A percentile compares a stretch with the other conserved stretches of the same genome.
phyloP scores from a whole-genome alignment of 345 rosid genomes.

The Bretschneidera sinensis region DNA sequence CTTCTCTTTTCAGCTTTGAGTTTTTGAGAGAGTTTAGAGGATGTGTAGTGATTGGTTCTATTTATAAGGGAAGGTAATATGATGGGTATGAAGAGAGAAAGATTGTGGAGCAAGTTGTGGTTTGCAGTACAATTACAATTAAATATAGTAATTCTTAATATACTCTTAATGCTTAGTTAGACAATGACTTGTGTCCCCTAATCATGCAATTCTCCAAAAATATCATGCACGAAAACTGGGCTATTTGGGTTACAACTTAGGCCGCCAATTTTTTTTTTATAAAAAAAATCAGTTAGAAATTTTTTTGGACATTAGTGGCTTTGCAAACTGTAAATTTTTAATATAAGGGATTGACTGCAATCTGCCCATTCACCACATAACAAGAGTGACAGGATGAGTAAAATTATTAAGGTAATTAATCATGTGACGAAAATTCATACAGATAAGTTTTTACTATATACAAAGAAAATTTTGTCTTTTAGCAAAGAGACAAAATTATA shows the following conservation, averaged over 20 bases:
- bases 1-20: not conserved
- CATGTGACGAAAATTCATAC: no score
- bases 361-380: no score
- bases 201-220: slow-evolving; percentile 5
- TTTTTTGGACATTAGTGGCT: not conserved
- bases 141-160: no score
- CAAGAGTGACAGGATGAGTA: no score
- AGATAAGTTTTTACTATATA: no score
- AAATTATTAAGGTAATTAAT: no score
- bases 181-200: slow-evolving; percentile 8
- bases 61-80: slow-evolving; percentile 11
- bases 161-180: no score
- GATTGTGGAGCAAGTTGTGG: slow-evolving; percentile 11
- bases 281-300: not conserved
- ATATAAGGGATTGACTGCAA: not conserved
- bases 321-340: slow-evolving; percentile 3
- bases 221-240: slow-evolving; percentile 16
- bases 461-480: no score
- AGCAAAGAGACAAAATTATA: no score
- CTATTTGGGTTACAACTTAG: not conserved
- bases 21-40: not conserved
- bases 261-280: not conserved
- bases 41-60: not conserved
- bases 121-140: no score
- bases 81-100: not conserved